Evolutionary conservation across 306 rosid genomes (phyloP), one percentile per base, ranked within the genome.

Genomic region (Cercis canadensis): DNA sequence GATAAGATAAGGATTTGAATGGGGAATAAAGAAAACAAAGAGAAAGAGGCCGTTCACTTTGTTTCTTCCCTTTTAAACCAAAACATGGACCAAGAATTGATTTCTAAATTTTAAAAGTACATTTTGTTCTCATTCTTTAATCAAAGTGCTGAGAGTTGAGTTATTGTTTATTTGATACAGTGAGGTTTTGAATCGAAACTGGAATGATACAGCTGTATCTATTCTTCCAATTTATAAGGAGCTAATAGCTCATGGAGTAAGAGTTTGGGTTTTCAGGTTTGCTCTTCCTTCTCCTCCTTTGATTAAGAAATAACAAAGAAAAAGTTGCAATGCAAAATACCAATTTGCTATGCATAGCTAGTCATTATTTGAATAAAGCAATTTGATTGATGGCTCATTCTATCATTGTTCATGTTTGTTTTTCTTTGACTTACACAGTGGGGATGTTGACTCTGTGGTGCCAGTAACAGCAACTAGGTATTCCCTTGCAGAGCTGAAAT

Each of bases 231-330:
- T 94, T 65, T 94, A 94, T 59, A 86, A 87, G 78, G 88, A 94
- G 65, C 74, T 94, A 89, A 90, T 94, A 6, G 88, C 91, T 32
- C 84, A 75, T 66, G 96, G 97, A 55, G 72, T 86, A 62, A 90
- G 99, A 81, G 84, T 94, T 63, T 94, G 97, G 97, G 84, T 94
- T 50, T 94, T 90, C 90, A 94, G 99, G 99, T 94, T 83, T n/a
- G 73, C 52, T 68, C 60, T 44, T 44, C 14, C 9, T 1, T 44
- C 4, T 1, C 10, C 10, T 37, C 10, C 10, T 37, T 37, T 37
- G 10, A 37, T 37, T 37, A 2, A 37, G 10, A 37, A 37, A 37
- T 37, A 37, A 0, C 7, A 37, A 37, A 8, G 43, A 37, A 37
- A 37, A 8, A 8, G 13, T 13, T 8, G 50, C 50, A 9, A 12